Base-by-base conservation (phyloP, 805 yeast species). In the Hanseniaspora occidentalis region DNA sequence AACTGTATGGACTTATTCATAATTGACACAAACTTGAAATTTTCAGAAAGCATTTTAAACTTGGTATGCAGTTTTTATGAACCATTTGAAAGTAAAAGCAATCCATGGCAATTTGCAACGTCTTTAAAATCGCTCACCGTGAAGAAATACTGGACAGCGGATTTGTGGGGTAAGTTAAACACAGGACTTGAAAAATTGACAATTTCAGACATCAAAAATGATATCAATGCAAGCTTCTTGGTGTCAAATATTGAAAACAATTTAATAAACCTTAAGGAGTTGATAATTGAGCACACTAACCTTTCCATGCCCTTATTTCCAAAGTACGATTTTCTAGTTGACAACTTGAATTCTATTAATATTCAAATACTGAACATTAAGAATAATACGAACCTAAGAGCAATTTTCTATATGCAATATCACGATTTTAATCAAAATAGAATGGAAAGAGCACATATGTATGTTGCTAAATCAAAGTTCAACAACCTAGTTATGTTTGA, bases 401-500 rank as follows among this genome's bases (percentile, higher is more conserved):
- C 19, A 18, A 24, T 14, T 6, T 23, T 34, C 17, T 41, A 34
- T 19, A 25, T n/a, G 18, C 36, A 16, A 23, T 25, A 14, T 26
- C 14, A 20, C 18, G 4, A 33, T 7, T 29, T n/a, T n/a, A 18
- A 29, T 9, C 33, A 29, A 16, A 18, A 29, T 9, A 41, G 21
- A 24, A 23, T 27, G 13, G 31, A 40, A 16, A 33, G 34, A 88
- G 88, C 75, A 76, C 86, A 44, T 79, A 84, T 64, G 86, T 86
- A 64, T 92, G 84, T 57, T 79, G 85, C 72, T 86, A 86, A 63
- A 79, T 70, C 55, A 70, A 73, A 61, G 81, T 88, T 61, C 96
- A 96, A 55, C 88, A 88, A 62, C 96, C 96, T 53, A 96, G 96
- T 36, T 82, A 70, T 69, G 84, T 81, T 46, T 96, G 97, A 57